These are phyloP conservation scores for Sphaerulina vaccinii DNA, from an alignment of 2,329 filamentous ascomycete species.

Conservation along the genomic window DNA sequence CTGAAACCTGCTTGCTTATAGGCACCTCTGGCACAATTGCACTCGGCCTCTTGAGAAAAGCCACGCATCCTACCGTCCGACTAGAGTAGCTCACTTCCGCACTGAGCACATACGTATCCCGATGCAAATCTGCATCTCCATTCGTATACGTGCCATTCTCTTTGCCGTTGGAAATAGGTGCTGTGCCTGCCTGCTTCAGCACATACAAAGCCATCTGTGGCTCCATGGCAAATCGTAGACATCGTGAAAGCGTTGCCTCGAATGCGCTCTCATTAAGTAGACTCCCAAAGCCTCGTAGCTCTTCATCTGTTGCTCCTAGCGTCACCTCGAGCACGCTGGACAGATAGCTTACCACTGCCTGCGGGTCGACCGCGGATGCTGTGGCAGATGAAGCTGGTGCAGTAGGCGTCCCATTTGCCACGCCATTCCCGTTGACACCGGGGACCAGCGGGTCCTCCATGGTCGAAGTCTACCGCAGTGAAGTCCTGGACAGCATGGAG, in stretches of 20 bases:
- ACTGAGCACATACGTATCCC: conserved; percentile 75
- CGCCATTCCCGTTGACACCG: conserved; percentile 39
- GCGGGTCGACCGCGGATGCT: conserved; percentile 43
- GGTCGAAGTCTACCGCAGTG: conserved; percentile 8
- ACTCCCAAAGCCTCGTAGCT: conserved; percentile 78
- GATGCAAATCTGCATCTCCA: conserved; percentile 26
- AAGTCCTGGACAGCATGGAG: conserved; percentile 7
- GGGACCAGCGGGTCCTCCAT: conserved; percentile 42
- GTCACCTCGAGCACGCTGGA: conserved; percentile 49
- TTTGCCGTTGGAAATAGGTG: conserved; percentile 36
- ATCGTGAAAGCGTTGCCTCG: conserved; percentile 80
- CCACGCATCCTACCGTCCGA: conserved; percentile 80
- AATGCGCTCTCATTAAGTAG: conserved; percentile 72
- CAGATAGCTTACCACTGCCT: conserved; percentile 50
- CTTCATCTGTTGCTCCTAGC: conserved; percentile 59
- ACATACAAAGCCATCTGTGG: conserved; percentile 86
- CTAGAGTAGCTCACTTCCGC: conserved; percentile 77
- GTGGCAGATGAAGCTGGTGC: conserved; percentile 26
- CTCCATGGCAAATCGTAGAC: conserved; percentile 85
- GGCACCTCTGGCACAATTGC: conserved; percentile 82
- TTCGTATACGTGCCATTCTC: conserved; percentile 47
- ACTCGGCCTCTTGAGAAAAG: conserved; percentile 83
- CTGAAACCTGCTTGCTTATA: conserved; percentile 83
- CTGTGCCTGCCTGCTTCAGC: conserved; percentile 68
- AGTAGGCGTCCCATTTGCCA: conserved; percentile 33